These are phyloP conservation scores for Melampsora larici-populina DNA, from an alignment of 1,284 basidiomycete species.

Conservation along the genomic window DNA sequence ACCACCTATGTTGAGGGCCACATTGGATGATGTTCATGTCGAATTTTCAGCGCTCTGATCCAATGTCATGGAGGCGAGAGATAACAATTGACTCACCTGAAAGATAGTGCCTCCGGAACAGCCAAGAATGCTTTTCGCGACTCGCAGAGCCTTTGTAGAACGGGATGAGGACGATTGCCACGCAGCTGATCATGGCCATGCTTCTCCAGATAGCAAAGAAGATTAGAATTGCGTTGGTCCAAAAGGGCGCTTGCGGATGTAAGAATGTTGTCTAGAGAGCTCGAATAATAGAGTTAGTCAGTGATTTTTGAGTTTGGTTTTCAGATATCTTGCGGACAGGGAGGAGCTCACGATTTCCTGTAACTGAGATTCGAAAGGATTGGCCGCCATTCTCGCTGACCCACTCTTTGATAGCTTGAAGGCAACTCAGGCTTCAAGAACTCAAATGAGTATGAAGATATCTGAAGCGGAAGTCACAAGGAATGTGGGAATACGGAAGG, in stretches of 20 bases:
- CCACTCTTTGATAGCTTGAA: no score
- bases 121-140: background rate
- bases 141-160: slow-evolving; percentile 1
- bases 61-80: background rate
- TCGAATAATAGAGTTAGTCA: no score
- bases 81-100: background rate
- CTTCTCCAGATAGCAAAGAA: background rate
- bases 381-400: no score
- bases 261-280: background rate
- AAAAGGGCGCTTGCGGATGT: background rate
- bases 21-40: background rate
- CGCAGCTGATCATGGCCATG: background rate
- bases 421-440: no score
- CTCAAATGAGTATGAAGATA: no score
- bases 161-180: background rate
- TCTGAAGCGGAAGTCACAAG: no score
- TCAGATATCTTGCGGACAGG: no score
- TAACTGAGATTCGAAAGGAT: no score
- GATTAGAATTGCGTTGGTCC: background rate
- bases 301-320: no score
- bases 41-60: background rate
- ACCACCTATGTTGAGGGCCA: background rate
- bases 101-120: background rate
- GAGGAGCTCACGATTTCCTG: no score
- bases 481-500: no score